Evolutionary conservation across 768 basidiomycete species (phyloP).

Genomic region (Rhizopogon rudus): DNA sequence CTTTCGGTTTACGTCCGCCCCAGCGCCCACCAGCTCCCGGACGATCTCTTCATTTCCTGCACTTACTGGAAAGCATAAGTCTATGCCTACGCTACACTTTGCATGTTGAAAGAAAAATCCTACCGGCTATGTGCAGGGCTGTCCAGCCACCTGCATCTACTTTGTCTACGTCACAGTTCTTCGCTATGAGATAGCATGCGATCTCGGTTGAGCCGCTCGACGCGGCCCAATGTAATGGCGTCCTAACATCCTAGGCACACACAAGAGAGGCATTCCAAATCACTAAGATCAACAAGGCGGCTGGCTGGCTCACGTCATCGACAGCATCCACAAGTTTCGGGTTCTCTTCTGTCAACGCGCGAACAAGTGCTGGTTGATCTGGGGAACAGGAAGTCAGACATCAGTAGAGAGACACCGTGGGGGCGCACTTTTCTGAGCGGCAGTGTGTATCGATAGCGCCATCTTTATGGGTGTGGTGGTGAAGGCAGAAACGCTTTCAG

Average conservation of each 20-base stretch:
- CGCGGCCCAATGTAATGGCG: constrained; percentile 84
- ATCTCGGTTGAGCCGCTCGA: constrained; percentile 69
- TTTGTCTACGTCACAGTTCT: constrained; percentile 63
- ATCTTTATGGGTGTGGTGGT: constrained; percentile 29
- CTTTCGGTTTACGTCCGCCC: constrained; percentile 73
- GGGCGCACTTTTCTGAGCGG: constrained; percentile 62
- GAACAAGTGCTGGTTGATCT: constrained; percentile 74
- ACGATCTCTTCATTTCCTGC: constrained; percentile 76
- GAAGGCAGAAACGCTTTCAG: not conserved
- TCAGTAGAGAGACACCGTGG: not conserved
- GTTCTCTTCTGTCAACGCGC: constrained; percentile 59
- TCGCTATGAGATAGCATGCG: constrained; percentile 61
- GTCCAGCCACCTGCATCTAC: constrained; percentile 71
- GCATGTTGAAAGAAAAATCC: not conserved
- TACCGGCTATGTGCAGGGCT: constrained; percentile 76
- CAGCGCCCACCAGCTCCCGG: constrained; percentile 73
- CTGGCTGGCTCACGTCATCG: constrained; percentile 47
- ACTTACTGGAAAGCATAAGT: constrained; percentile 47
- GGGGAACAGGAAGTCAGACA: not conserved
- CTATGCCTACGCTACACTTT: not conserved
- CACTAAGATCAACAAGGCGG: not conserved
- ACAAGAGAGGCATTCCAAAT: not conserved
- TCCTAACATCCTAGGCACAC: constrained; percentile 60
- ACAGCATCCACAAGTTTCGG: constrained; percentile 53
- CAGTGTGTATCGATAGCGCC: constrained; percentile 50